Conservation (phyloP, 2,329 filamentous ascomycete species). For the Phoma sp. region DNA sequence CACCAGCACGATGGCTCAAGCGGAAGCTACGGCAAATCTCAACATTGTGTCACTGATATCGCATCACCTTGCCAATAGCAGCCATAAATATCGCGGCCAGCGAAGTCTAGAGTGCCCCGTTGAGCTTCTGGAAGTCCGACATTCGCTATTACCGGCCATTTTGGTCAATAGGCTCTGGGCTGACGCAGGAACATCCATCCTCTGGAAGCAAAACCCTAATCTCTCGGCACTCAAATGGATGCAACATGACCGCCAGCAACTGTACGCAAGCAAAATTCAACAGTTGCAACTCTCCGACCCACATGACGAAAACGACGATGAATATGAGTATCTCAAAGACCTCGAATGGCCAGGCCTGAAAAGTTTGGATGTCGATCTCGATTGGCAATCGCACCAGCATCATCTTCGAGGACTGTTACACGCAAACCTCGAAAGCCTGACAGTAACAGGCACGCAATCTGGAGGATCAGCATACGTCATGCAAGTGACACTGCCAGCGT, state of each 20-base stretch:
- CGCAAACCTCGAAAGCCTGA: constrained; percentile 33
- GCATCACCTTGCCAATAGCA: constrained; percentile 40
- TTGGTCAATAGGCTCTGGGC: constrained; percentile 45
- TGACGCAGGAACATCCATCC: constrained; percentile 40
- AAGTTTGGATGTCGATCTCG: constrained; percentile 39
- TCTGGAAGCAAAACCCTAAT: constrained; percentile 44
- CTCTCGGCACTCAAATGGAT: constrained; percentile 36
- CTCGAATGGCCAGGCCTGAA: constrained; percentile 41
- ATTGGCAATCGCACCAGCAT: constrained; percentile 32
- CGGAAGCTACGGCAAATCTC: constrained; percentile 30
- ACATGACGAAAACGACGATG: constrained; percentile 20
- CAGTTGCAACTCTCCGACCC: constrained; percentile 33
- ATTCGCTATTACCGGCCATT: constrained; percentile 41
- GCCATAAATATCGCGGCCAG: constrained; percentile 41
- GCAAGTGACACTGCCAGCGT: constrained; percentile 29
- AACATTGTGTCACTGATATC: constrained; percentile 38
- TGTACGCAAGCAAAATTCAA: constrained; percentile 44
- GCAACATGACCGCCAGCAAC: constrained; percentile 30
- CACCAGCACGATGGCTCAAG: constrained; percentile 33
- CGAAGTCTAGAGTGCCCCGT: constrained; percentile 41
- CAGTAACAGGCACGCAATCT: constrained; percentile 35
- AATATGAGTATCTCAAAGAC: constrained; percentile 33
- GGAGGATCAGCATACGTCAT: constrained; percentile 32
- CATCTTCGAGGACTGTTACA: constrained; percentile 34
- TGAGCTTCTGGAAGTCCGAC: constrained; percentile 44